Base-by-base conservation (phyloP, 805 yeast genomes). In the Wickerhamiella hasegawae region DNA sequence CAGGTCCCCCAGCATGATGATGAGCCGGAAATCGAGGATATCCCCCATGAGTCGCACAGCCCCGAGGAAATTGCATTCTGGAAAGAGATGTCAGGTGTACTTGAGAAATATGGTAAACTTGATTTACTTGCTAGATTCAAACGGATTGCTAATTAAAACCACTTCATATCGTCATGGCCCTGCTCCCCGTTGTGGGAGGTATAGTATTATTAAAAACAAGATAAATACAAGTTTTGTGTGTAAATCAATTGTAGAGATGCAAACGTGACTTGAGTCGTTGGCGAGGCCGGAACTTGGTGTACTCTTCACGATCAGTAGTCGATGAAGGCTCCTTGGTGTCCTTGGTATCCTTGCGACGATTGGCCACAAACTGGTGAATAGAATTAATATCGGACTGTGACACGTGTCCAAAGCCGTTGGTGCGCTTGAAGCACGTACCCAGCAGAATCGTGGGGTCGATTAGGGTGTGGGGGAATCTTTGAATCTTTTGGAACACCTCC, bases 401-500 rank as follows among this genome's bases (percentile, higher is more conserved):
- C 17, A 82, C 56, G 42, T 75, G 75, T 16, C 81, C 84, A 48
- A 73, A 73, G 0, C 82, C 77, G 18, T 75, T 69, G 32, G 76
- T 66, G 38, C 74, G 74, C 47, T 75, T 75, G 58, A 77, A 85
- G 44, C 92, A 80, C 26, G 74, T 64, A 40, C 76, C 84, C 47
- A 84, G 65, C 32, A 84, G 59, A 4, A 58, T 55, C 43, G 75
- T 73, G 2, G 90, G 84, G 53, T 84, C 78, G 28, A 45, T 34
- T 12, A 50, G 40, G 20, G 36, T 31, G 12, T 42, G 42, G 17
- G 98, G 98, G 22, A 68, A 71, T 41, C 78, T 76, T 55, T 87
- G 98, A 44, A 87, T 69, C 24, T 75, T 65, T 57, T 85, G 96
- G 51, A 87, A 90, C 15, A 83, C 57, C 44, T 73, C 80, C 65